These are phyloP conservation scores for Ganoderma resinaceum DNA, from an alignment of 1,284 basidiomycete species.

Conservation along the genomic window DNA sequence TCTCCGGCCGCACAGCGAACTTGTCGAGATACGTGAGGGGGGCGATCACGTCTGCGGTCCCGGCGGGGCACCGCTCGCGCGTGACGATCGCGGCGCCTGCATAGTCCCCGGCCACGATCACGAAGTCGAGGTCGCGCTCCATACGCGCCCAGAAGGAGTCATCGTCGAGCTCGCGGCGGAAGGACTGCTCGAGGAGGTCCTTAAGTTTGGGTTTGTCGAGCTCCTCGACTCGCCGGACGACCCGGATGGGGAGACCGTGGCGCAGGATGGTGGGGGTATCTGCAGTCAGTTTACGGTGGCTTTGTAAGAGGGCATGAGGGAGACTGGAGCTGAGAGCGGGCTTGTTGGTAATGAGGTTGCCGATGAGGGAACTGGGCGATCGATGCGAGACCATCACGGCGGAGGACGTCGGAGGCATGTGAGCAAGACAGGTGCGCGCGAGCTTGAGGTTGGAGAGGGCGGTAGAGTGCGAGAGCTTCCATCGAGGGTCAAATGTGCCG, in stretches of 20 bases:
- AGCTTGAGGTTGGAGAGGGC: constrained; percentile 90
- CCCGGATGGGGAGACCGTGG: constrained; percentile 86
- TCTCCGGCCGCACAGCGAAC: constrained; percentile 93
- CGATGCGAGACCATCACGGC: constrained; percentile 98
- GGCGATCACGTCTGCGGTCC: constrained; percentile 37
- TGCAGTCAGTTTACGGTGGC: constrained; percentile 83
- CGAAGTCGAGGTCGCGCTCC: constrained; percentile 84
- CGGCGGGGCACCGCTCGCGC: constrained; percentile 63
- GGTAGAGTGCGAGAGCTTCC: constrained; percentile 85
- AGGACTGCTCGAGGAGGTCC: constrained; percentile 86
- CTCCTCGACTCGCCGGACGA: constrained; percentile 70
- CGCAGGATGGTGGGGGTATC: constrained; percentile 95
- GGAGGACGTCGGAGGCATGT: constrained; percentile 94
- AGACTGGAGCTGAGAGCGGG: constrained; percentile 96
- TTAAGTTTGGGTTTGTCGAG: constrained; percentile 85
- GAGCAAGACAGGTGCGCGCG: constrained; percentile 86
- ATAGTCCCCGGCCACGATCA: constrained; percentile 96
- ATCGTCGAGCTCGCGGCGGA: constrained; percentile 78
- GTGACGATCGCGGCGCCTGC: constrained; percentile 96
- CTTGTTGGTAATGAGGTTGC: constrained; percentile 98
- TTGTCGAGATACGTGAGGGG: constrained; percentile 97
- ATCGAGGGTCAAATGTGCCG: constrained; percentile 82
- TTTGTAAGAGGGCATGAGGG: constrained; percentile 90
- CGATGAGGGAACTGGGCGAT: constrained; percentile 94
- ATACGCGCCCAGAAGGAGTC: constrained; percentile 84